Evolutionary conservation across 73 alveolate species (phyloP).

Genomic region (Blepharisma japonicum): DNA sequence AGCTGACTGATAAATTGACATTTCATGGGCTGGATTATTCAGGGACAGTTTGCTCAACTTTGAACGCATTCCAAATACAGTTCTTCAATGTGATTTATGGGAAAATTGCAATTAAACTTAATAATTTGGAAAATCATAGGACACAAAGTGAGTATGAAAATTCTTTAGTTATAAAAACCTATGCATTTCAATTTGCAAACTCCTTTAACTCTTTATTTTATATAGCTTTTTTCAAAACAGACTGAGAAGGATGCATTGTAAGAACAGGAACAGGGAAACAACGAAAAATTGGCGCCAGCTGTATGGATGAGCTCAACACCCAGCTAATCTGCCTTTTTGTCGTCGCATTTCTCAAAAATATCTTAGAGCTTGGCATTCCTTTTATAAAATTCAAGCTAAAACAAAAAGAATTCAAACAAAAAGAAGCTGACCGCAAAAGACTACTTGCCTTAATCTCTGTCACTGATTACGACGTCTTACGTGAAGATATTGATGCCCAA

Average conservation of each 20-base stretch:
- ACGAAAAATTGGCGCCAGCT: constrained; percentile 13
- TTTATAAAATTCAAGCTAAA: neutral
- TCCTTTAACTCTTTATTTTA: constrained; percentile 57
- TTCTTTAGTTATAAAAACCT: constrained; percentile 47
- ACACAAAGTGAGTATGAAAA: constrained; percentile 52
- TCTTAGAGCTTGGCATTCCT: constrained; percentile 45
- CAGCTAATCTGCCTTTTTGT: constrained; percentile 41
- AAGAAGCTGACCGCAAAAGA: neutral
- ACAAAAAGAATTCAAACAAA: neutral
- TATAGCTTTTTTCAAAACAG: constrained; percentile 50
- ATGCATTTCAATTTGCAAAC: constrained; percentile 56
- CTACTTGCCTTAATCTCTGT: neutral
- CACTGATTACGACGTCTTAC: constrained; percentile 15
- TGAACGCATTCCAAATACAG: constrained; percentile 54
- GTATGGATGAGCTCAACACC: constrained; percentile 42
- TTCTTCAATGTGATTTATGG: constrained; percentile 47
- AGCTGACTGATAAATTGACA: constrained; percentile 10
- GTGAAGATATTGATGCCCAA: constrained; percentile 35
- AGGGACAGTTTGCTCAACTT: constrained; percentile 32
- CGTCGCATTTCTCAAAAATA: constrained; percentile 34
- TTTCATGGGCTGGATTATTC: constrained; percentile 6
- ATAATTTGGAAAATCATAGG: constrained; percentile 58
- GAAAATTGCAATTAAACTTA: constrained; percentile 37
- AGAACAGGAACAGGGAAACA: neutral
- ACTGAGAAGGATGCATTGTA: constrained; percentile 29